Percentiles rank a stretch among this genome's conserved stretches.
Evolutionary conservation across 2,329 filamentous ascomycete genomes (phyloP).

Genomic region (Phaeosphaeriaceae sp.): DNA sequence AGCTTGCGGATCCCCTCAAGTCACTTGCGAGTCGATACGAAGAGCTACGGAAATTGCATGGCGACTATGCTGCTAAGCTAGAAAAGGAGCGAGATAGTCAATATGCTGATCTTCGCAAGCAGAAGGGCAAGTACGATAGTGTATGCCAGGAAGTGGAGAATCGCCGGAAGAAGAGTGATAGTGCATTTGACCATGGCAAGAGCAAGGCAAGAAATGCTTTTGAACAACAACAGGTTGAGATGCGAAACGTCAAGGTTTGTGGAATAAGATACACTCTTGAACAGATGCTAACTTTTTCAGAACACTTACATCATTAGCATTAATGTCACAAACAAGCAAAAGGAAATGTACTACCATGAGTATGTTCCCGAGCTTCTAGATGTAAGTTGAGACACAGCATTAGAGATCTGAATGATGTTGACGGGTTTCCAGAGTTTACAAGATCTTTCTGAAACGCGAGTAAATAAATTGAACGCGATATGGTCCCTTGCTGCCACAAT

Average conservation of each 20-base stretch:
- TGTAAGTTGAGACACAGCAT: constrained; percentile 54
- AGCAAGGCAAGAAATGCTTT: constrained; percentile 89
- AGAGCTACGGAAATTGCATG: constrained; percentile 88
- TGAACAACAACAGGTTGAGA: constrained; percentile 89
- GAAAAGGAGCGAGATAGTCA: constrained; percentile 86
- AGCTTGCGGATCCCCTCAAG: constrained; percentile 87
- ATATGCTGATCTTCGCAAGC: constrained; percentile 86
- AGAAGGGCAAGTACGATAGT: constrained; percentile 90
- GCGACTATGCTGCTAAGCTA: constrained; percentile 85
- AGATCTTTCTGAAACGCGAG: constrained; percentile 89
- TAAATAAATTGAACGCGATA: constrained; percentile 79
- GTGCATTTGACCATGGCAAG: constrained; percentile 85
- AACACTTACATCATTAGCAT: constrained; percentile 97
- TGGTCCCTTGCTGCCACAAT: constrained; percentile 83
- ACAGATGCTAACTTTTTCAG: constrained; percentile 45
- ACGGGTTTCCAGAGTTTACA: constrained; percentile 68
- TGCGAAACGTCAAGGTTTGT: constrained; percentile 84
- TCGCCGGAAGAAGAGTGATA: constrained; percentile 92
- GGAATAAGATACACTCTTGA: background rate
- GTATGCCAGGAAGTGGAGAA: constrained; percentile 94
- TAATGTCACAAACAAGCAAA: constrained; percentile 96
- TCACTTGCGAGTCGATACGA: constrained; percentile 77
- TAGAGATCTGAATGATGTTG: background rate
- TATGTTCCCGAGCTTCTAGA: constrained; percentile 94
- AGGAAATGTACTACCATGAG: constrained; percentile 96